These are phyloP conservation scores for Hippophae rhamnoides DNA, from an alignment of 306 rosid species.

Conservation along the genomic window DNA sequence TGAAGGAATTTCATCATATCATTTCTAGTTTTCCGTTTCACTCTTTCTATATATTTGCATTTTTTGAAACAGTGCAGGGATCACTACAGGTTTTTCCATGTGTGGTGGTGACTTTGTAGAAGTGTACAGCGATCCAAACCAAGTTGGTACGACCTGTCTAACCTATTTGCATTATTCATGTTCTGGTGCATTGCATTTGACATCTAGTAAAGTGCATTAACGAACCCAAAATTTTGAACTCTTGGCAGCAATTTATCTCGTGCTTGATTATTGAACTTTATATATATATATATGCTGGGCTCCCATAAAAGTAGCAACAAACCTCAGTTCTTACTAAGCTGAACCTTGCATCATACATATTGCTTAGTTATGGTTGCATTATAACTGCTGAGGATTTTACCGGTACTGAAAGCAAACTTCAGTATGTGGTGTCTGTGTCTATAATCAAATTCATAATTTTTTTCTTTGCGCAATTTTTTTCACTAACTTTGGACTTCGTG, in stretches of 20 bases:
- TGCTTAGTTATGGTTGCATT: neutral
- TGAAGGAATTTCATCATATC: too few species aligned
- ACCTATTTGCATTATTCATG: neutral
- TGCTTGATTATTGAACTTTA: neutral
- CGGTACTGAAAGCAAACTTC: too few species aligned
- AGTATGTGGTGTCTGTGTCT: too few species aligned
- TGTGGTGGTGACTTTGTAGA: conserved; percentile 97
- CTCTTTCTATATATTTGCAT: neutral
- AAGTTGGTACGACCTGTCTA: conserved; percentile 47
- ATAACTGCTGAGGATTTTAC: neutral
- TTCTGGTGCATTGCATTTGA: neutral
- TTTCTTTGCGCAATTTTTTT: too few species aligned
- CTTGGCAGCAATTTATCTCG: neutral
- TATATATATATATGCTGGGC: neutral
- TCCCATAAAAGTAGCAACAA: neutral
- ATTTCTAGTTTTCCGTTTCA: too few species aligned
- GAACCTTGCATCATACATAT: neutral
- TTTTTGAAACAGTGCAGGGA: conserved; percentile 68
- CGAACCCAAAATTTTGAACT: neutral
- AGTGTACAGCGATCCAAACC: conserved; percentile 77
- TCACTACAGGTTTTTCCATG: conserved; percentile 97
- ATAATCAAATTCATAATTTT: too few species aligned
- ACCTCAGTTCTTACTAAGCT: neutral
- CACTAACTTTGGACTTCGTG: too few species aligned
- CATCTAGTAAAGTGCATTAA: neutral